Evolutionary conservation across 352 stramenopile genomes (phyloP).

Genomic region (Phytophthora tubulina): DNA sequence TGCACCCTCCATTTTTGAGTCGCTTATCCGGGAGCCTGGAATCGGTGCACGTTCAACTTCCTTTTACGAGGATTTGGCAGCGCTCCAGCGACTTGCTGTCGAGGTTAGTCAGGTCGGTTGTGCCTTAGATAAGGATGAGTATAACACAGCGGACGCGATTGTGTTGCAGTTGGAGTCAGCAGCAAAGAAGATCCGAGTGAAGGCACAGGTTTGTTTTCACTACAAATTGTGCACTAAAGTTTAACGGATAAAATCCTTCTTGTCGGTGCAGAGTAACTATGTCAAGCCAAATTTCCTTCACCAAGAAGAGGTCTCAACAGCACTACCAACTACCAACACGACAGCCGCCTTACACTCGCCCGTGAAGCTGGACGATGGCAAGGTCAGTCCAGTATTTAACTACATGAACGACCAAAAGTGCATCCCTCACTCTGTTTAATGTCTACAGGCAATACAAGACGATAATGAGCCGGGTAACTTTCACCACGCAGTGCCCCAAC

Average conservation of each 20-base stretch:
- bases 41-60: conserved; percentile 32
- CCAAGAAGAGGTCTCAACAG: conserved; percentile 21
- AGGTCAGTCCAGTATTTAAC: conserved; percentile 2
- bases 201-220: conserved; percentile 24
- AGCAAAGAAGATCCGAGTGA: conserved; percentile 16
- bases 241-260: neutral
- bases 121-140: neutral
- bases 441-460: conserved; percentile 1
- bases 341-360: conserved; percentile 5
- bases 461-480: conserved; percentile 2
- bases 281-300: conserved; percentile 51
- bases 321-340: neutral
- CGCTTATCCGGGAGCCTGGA: conserved; percentile 51
- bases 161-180: conserved; percentile 26
- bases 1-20: conserved; percentile 61
- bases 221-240: neutral
- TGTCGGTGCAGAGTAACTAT: conserved; percentile 35
- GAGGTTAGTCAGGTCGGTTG: conserved; percentile 55
- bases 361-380: neutral
- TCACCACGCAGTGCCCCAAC: neutral
- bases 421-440: neutral
- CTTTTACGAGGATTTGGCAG: conserved; percentile 56
- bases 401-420: neutral
- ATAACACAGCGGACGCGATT: neutral
- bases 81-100: conserved; percentile 45